Base-by-base conservation (phyloP, 768 basidiomycete species). In the Calvatia gigantea region DNA sequence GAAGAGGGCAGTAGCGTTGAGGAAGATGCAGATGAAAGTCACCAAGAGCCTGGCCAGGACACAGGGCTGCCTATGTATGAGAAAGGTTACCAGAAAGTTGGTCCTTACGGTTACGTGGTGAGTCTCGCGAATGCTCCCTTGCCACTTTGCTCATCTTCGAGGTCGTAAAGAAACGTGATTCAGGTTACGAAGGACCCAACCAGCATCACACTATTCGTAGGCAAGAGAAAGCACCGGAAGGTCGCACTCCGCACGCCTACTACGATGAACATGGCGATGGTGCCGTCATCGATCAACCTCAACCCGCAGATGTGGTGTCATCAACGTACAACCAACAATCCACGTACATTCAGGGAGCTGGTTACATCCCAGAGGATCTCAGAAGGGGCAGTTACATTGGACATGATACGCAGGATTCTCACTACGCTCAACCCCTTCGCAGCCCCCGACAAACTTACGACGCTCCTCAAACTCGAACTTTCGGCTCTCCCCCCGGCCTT, bases 1-100 rank as follows among this genome's bases (percentile, higher is more conserved):
- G 90, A 89, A 25, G 69, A 66, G 17, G 65, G 67, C 35, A 70
- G 63, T 56, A 66, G 68, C 38, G 64, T 65, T 9, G 71, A 78
- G 32, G 79, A 75, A 51, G 79, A 75, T n/a, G 70, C 47, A 19
- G 64, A 70, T 51, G 66, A 57, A 1, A 57, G 64, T 37, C 64
- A 65, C 3, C 73, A 72, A 3, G 77, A 73, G 65, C 75, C 72
- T 2, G 75, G 70, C 3, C 43, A 35, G 11, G 27, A 17, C 9
- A 39, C 47, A n/a, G 33, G 37, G 42, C 54, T 51, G 4, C 55
- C 50, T 2, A 50, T 38, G 4, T 25, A 50, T 7, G 51, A 27
- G 12, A 43, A 49, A 33, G 47, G 51, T n/a, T n/a, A 27, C 14
- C 12, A 31, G 6, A 52, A 53, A 28, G 19, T 54, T 32, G 46